Conservation (phyloP, 208 protist genomes). For the Leishmania gerbilli region DNA sequence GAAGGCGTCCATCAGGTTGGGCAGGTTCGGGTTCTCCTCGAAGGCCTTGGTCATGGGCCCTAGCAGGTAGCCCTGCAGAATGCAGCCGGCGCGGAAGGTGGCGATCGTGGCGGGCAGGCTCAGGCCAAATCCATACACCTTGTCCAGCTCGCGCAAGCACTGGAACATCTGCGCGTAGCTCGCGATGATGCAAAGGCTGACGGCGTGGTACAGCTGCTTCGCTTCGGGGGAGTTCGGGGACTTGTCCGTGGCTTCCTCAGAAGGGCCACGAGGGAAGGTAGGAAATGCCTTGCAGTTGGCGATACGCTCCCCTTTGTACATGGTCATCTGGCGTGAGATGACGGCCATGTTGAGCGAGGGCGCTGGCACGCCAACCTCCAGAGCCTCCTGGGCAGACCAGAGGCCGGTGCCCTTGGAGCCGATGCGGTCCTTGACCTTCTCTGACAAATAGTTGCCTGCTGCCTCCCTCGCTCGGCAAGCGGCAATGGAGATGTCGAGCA, state of each 20-base stretch:
- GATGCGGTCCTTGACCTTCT: conserved; percentile 96
- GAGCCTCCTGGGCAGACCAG: conserved; percentile 95
- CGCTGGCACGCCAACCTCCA: conserved; percentile 91
- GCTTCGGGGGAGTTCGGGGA: conserved; percentile 59
- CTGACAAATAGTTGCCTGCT: conserved; percentile 87
- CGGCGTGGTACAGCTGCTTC: conserved; percentile 77
- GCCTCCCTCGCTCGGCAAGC: conserved; percentile 94
- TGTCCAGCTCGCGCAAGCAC: conserved; percentile 89
- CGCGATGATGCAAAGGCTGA: conserved; percentile 81
- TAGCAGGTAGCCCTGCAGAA: conserved; percentile 89
- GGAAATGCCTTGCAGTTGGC: conserved; percentile 59
- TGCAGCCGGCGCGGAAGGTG: conserved; percentile 92
- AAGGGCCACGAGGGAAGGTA: conserved; percentile 26
- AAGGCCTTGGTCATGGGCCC: conserved; percentile 90
- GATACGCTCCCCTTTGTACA: conserved; percentile 92
- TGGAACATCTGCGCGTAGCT: conserved; percentile 95
- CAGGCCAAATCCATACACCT: conserved; percentile 86
- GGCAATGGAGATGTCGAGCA: conserved; percentile 98
- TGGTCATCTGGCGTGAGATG: conserved; percentile 93
- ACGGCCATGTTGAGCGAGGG: conserved; percentile 94
- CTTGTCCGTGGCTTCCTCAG: conserved; percentile 41
- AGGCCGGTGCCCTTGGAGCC: conserved; percentile 98
- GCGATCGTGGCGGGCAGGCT: conserved; percentile 90
- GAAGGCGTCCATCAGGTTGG: conserved; percentile 89
- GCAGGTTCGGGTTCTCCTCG: conserved; percentile 83